Conservation (phyloP, 345 rosid genomes). For the Eucalyptus cloeziana region DNA sequence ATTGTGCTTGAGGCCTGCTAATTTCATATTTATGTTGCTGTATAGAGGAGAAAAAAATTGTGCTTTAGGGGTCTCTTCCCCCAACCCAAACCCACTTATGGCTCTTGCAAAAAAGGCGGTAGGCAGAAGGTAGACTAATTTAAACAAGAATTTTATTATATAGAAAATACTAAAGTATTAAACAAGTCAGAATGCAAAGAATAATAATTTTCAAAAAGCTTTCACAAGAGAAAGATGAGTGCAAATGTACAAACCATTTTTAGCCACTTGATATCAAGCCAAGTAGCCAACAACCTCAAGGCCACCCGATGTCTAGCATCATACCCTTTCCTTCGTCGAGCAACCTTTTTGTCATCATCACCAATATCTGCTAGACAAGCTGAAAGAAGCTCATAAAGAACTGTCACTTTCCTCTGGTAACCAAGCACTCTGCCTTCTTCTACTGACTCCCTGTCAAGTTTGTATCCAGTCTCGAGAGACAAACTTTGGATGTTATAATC, state of each 20-base stretch:
- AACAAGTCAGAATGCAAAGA: background rate
- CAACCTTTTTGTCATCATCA: slow-evolving; percentile 34
- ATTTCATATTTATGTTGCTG: background rate
- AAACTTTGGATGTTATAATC: slow-evolving; percentile 4
- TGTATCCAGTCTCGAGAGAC: slow-evolving; percentile 3
- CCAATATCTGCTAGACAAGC: slow-evolving; percentile 76
- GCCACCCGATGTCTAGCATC: slow-evolving; percentile 95
- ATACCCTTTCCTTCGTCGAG: slow-evolving; percentile 66
- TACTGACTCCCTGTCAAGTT: slow-evolving; percentile 32
- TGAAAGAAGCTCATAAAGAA: slow-evolving; percentile 81
- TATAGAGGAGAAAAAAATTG: background rate
- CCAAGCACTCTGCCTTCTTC: slow-evolving; percentile 58
- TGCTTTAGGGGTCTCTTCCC: background rate
- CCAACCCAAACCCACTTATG: background rate
- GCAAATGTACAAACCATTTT: slow-evolving; percentile 53
- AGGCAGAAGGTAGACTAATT: background rate
- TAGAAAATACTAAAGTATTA: background rate
- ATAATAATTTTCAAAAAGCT: background rate
- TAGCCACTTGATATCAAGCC: slow-evolving; percentile 81
- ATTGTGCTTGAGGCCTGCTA: background rate
- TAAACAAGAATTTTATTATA: background rate
- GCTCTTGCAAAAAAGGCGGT: background rate
- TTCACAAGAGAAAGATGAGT: background rate
- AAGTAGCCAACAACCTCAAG: slow-evolving; percentile 66
- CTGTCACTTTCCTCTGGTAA: slow-evolving; percentile 61